These are phyloP conservation scores for Cucurbita ficifolia DNA, from an alignment of 306 rosid genomes.

Conservation along the genomic window DNA sequence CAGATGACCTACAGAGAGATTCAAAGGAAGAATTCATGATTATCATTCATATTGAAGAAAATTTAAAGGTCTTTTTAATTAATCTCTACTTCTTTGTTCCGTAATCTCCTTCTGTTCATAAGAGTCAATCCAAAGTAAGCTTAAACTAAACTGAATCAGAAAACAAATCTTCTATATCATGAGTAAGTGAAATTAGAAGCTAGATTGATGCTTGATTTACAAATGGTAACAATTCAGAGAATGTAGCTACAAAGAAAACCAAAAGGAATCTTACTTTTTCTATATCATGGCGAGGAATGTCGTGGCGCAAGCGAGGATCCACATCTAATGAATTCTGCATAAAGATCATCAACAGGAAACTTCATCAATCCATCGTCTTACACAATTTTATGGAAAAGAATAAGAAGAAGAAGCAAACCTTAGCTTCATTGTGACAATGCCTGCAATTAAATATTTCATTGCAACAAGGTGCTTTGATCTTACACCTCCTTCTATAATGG, in stretches of 20 bases:
- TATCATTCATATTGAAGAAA: neutral
- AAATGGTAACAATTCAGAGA: neutral
- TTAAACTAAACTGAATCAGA: neutral
- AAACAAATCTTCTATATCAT: neutral
- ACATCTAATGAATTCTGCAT: slow-evolving; percentile 47
- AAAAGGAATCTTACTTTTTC: slow-evolving; percentile 21
- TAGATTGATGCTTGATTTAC: neutral
- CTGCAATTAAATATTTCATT: slow-evolving; percentile 33
- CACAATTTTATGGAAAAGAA: neutral
- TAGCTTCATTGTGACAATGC: slow-evolving; percentile 36
- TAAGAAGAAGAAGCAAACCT: slow-evolving; percentile 9
- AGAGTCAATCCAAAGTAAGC: neutral
- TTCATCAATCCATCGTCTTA: neutral
- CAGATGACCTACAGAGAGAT: slow-evolving; percentile 51
- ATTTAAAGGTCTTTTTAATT: neutral
- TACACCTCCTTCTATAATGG: slow-evolving; percentile 35
- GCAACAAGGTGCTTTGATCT: slow-evolving; percentile 41
- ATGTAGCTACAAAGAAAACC: neutral
- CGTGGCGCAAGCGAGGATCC: slow-evolving; percentile 41
- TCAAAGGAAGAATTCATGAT: neutral
- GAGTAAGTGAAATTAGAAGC: neutral
- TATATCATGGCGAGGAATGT: slow-evolving; percentile 66
- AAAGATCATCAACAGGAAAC: neutral
- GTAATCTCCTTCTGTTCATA: neutral
- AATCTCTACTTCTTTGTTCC: neutral